Percentiles rank a stretch among this genome's conserved stretches.
Conservation (phyloP, 202 grass and related monocot genomes). For the Eragrostis tef region DNA sequence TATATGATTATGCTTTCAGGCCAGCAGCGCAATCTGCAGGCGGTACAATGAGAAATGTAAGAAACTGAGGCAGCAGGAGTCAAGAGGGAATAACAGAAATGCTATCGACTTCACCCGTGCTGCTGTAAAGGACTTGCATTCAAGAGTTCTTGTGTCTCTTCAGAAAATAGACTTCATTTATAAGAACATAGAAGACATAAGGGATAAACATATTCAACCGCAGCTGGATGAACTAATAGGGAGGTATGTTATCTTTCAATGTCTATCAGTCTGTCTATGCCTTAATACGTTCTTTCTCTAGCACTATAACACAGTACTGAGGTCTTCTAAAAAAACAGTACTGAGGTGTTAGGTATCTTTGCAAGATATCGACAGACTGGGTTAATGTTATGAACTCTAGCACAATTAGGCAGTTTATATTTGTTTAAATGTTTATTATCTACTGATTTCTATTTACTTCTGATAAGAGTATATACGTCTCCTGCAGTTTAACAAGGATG, state of each 20-base stretch:
- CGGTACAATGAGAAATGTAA: conserved; percentile 67
- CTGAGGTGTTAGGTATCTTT: background rate
- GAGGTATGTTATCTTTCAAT: conserved; percentile 47
- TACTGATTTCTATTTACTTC: background rate
- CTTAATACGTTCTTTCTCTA: background rate
- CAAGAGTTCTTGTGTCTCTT: conserved; percentile 70
- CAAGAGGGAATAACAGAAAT: conserved; percentile 49
- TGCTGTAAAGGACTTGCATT: conserved; percentile 70
- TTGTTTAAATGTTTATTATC: background rate
- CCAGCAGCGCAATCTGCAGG: conserved; percentile 57
- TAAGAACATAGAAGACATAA: conserved; percentile 65
- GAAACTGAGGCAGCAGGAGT: conserved; percentile 61
- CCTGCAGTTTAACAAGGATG: conserved; percentile 65
- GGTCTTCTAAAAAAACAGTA: no score
- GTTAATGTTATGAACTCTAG: background rate
- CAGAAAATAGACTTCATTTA: conserved; percentile 77
- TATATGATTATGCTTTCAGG: conserved; percentile 54
- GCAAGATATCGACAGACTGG: background rate
- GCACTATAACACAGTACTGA: background rate
- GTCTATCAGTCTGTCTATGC: background rate
- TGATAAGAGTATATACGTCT: background rate
- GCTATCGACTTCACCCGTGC: conserved; percentile 63
- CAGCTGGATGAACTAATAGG: conserved; percentile 72
- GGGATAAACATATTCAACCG: conserved; percentile 78
- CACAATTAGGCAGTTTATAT: background rate